Conservation (phyloP, 345 rosid species). For the Boechera stricta region DNA sequence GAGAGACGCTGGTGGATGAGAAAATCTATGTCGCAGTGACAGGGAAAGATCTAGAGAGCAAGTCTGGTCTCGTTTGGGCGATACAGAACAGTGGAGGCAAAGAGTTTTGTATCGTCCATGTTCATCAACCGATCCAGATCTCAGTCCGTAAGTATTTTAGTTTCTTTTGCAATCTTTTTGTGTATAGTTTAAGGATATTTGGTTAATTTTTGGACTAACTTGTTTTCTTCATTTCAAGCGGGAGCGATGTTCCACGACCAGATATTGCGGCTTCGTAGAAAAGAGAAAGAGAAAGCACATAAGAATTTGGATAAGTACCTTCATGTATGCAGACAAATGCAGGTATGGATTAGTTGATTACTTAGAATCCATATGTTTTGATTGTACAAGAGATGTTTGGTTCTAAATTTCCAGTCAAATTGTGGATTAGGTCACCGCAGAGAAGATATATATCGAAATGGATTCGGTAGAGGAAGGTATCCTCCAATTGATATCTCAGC, state of each 20-base stretch:
- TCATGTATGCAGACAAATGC: slow-evolving; percentile 52
- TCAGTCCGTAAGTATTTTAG: slow-evolving; percentile 21
- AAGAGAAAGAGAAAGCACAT: slow-evolving; percentile 51
- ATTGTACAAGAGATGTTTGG: not conserved
- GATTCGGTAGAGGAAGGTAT: slow-evolving; percentile 70
- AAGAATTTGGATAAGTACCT: slow-evolving; percentile 58
- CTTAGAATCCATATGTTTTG: not conserved
- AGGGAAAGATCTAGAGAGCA: slow-evolving; percentile 53
- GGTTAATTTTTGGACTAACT: not conserved
- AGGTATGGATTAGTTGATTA: slow-evolving; percentile 51
- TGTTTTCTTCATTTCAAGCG: slow-evolving; percentile 20
- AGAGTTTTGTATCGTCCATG: slow-evolving; percentile 65
- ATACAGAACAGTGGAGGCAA: slow-evolving; percentile 61
- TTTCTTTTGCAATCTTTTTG: not conserved
- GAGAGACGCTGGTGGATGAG: slow-evolving; percentile 51
- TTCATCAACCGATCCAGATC: slow-evolving; percentile 59
- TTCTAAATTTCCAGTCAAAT: slow-evolving; percentile 15
- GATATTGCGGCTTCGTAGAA: slow-evolving; percentile 6
- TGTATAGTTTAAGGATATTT: not conserved
- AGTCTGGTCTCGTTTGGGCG: slow-evolving; percentile 61
- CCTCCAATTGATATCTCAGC: slow-evolving; percentile 51
- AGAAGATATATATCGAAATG: slow-evolving; percentile 56
- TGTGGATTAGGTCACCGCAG: slow-evolving; percentile 60
- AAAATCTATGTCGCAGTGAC: slow-evolving; percentile 63
- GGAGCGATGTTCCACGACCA: slow-evolving; percentile 48